phyloP scores from a whole-genome alignment of 2,329 filamentous ascomycete genomes.

The Trichoderma oligosporum region DNA sequence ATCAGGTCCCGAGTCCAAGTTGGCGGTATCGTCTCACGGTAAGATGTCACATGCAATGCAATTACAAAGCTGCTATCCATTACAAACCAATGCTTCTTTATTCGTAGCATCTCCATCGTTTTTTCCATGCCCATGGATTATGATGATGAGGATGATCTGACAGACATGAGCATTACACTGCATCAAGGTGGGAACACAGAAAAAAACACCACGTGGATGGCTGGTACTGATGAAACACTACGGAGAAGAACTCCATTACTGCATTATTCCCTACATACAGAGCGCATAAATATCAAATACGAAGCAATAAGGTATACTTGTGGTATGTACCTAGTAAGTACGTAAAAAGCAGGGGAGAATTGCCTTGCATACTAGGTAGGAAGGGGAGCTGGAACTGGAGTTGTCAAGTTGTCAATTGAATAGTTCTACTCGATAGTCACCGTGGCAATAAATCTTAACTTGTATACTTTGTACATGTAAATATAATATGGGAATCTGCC shows the following conservation, averaged over 20 bases:
- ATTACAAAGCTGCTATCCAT: too few relatives aligned
- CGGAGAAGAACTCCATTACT: neutral
- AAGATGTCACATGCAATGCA: neutral
- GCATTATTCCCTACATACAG: too few relatives aligned
- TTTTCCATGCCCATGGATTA: neutral
- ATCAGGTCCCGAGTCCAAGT: conserved; percentile 7
- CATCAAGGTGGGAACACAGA: conserved; percentile 1
- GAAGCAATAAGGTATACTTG: too few relatives aligned
- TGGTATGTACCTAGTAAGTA: too few relatives aligned
- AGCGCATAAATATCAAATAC: neutral
- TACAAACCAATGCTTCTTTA: too few relatives aligned
- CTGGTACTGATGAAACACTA: neutral
- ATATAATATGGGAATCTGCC: neutral
- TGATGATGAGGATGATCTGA: neutral
- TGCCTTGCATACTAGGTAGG: too few relatives aligned
- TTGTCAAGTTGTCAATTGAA: too few relatives aligned
- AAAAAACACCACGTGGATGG: conserved; percentile 6
- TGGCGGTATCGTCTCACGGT: conserved; percentile 4
- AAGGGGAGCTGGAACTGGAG: too few relatives aligned
- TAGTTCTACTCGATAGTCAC: too few relatives aligned
- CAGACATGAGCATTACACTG: neutral
- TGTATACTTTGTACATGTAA: neutral
- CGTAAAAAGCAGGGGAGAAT: too few relatives aligned
- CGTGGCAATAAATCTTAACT: too few relatives aligned
- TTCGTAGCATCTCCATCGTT: neutral